These are phyloP conservation scores for Acrocalymma vagum DNA, from an alignment of 2,329 filamentous ascomycete genomes.

Conservation along the genomic window DNA sequence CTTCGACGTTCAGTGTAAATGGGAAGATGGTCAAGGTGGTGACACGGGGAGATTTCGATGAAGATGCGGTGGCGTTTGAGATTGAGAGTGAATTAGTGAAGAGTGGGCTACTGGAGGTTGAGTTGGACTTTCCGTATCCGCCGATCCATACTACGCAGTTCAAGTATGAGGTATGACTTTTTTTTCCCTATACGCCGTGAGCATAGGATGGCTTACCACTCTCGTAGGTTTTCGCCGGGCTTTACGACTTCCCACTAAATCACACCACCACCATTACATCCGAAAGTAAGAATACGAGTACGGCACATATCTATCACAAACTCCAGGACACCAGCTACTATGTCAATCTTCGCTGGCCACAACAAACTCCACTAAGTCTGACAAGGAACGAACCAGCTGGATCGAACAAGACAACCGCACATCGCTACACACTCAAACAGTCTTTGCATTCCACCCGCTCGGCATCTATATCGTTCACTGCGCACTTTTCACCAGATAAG, in stretches of 20 bases:
- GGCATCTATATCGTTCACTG: conserved; percentile 26
- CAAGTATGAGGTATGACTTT: conserved; percentile 29
- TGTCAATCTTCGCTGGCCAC: conserved; percentile 50
- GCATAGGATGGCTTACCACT: conserved; percentile 17
- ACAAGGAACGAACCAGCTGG: conserved; percentile 49
- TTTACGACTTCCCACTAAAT: conserved; percentile 56
- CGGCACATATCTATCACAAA: conserved; percentile 53
- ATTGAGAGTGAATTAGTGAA: conserved; percentile 54
- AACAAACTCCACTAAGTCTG: conserved; percentile 40
- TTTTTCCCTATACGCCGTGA: not conserved
- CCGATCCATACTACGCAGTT: conserved; percentile 39
- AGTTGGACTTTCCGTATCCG: conserved; percentile 62
- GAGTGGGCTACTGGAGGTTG: conserved; percentile 52
- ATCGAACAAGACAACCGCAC: conserved; percentile 48
- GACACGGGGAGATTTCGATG: conserved; percentile 55
- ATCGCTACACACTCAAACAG: conserved; percentile 30
- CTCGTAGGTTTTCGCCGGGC: conserved; percentile 61
- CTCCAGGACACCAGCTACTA: conserved; percentile 55
- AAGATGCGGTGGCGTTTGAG: conserved; percentile 55
- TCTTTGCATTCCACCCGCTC: conserved; percentile 3
- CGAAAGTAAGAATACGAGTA: conserved; percentile 34
- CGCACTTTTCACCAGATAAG: conserved; percentile 34
- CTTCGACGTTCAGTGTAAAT: conserved; percentile 55
- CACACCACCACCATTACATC: conserved; percentile 51
- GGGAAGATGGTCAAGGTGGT: conserved; percentile 51